Percentiles rank a stretch among this genome's conserved stretches.
These are phyloP conservation scores for Phytopythium ostracodes DNA, from an alignment of 352 stramenopile genomes.

Conservation along the genomic window DNA sequence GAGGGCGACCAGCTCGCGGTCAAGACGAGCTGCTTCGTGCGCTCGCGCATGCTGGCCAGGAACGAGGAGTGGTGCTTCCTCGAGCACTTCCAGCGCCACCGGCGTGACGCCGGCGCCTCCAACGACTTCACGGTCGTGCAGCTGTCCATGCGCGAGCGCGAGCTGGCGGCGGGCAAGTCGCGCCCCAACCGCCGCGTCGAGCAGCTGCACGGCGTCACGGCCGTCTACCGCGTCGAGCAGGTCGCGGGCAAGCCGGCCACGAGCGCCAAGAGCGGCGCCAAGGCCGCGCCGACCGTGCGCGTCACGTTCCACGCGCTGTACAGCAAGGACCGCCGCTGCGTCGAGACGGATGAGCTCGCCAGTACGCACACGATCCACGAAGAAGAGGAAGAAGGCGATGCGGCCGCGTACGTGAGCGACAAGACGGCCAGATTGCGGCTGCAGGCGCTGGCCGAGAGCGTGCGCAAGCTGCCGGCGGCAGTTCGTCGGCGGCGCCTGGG, in stretches of 20 bases:
- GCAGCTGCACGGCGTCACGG: slow-evolving; percentile 33
- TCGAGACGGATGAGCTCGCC: slow-evolving; percentile 13
- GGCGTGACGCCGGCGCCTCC: slow-evolving; percentile 5
- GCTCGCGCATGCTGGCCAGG: slow-evolving; percentile 24
- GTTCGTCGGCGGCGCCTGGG: slow-evolving; percentile 34
- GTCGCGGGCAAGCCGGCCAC: not conserved
- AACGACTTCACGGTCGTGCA: slow-evolving; percentile 27
- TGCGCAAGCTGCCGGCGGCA: slow-evolving; percentile 23
- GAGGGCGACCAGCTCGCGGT: slow-evolving; percentile 28
- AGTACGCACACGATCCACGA: slow-evolving; percentile 29
- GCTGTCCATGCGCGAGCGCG: slow-evolving; percentile 21
- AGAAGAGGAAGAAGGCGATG: not conserved
- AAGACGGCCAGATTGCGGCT: slow-evolving; percentile 26
- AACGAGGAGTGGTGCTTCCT: slow-evolving; percentile 55
- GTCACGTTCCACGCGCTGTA: slow-evolving; percentile 36
- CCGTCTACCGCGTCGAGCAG: slow-evolving; percentile 27
- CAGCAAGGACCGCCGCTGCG: slow-evolving; percentile 8
- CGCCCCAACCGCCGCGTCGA: slow-evolving; percentile 26
- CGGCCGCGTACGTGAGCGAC: slow-evolving; percentile 14
- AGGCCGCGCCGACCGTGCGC: slow-evolving; percentile 10
- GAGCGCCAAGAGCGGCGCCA: not conserved
- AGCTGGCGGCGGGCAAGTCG: slow-evolving; percentile 26
- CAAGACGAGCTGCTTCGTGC: slow-evolving; percentile 36
- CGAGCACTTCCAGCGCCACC: slow-evolving; percentile 30
- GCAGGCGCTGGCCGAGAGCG: slow-evolving; percentile 17